Evolutionary conservation across 2,329 filamentous ascomycete species (phyloP).

Genomic region (Fusarium coicis): DNA sequence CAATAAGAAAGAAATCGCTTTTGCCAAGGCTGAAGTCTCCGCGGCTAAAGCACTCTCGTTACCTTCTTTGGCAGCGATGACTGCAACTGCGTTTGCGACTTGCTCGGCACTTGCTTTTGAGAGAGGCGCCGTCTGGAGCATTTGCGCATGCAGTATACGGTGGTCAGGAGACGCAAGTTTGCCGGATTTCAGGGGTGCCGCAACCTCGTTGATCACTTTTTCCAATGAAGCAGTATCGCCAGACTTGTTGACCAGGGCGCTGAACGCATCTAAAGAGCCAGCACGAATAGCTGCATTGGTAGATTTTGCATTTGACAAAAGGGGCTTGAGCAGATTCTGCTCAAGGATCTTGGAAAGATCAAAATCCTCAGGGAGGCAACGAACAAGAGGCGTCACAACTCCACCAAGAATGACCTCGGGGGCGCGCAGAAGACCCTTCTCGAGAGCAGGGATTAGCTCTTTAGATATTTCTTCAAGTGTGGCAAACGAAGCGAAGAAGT

Average conservation of each 20-base stretch:
- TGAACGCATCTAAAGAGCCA: constrained; percentile 80
- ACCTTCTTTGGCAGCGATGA: constrained; percentile 82
- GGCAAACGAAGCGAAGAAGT: constrained; percentile 85
- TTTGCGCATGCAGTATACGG: constrained; percentile 82
- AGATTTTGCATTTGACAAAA: constrained; percentile 92
- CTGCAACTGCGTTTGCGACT: constrained; percentile 72
- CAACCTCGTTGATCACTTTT: constrained; percentile 80
- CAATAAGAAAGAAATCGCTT: constrained; percentile 72
- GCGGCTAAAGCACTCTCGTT: constrained; percentile 85
- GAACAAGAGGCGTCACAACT: constrained; percentile 78
- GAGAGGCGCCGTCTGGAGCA: constrained; percentile 73
- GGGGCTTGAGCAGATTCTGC: constrained; percentile 81
- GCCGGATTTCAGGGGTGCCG: constrained; percentile 80
- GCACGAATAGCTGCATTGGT: constrained; percentile 82
- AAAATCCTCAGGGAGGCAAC: constrained; percentile 73
- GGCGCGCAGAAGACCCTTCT: constrained; percentile 88
- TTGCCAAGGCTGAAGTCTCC: constrained; percentile 77
- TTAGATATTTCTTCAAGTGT: constrained; percentile 78
- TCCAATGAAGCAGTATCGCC: constrained; percentile 67
- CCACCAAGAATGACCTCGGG: constrained; percentile 90
- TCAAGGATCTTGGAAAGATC: constrained; percentile 82
- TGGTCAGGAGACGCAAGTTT: constrained; percentile 90
- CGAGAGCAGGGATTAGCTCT: constrained; percentile 81
- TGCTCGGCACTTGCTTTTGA: constrained; percentile 72
- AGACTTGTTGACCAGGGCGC: constrained; percentile 72